Percentiles rank a stretch among this genome's conserved stretches.
Evolutionary conservation across 2,329 filamentous ascomycete species (phyloP).

Genomic region (Bretziella fagacearum): DNA sequence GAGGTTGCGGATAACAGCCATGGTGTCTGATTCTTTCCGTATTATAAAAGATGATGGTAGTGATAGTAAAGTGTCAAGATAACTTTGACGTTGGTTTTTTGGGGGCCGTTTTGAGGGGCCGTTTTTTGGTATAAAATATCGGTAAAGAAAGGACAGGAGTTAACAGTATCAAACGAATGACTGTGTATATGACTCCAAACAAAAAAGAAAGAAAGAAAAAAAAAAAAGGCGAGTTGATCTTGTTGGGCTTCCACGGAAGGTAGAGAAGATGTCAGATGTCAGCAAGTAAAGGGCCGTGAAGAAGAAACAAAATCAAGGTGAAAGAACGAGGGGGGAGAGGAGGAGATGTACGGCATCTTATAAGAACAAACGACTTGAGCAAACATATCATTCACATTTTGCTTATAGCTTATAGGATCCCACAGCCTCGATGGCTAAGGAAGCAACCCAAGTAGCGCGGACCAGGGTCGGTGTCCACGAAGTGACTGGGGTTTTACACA

Average conservation of each 20-base stretch:
- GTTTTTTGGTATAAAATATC: neutral
- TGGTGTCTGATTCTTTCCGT: neutral
- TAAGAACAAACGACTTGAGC: too few species aligned
- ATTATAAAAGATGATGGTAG: neutral
- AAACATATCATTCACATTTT: too few species aligned
- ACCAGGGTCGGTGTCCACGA: neutral
- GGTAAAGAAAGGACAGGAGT: constrained; percentile 1
- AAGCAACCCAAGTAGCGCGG: neutral
- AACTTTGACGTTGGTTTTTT: too few species aligned
- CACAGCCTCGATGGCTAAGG: neutral
- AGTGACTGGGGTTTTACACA: neutral
- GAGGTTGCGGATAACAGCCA: constrained; percentile 11
- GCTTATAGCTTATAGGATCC: neutral
- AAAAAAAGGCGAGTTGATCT: neutral
- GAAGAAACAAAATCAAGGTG: too few species aligned
- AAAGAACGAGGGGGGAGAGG: too few species aligned
- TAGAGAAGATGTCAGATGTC: too few species aligned
- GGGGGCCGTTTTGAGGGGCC: too few species aligned
- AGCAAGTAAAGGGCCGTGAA: too few species aligned
- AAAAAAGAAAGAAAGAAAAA: neutral
- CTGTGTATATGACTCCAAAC: neutral
- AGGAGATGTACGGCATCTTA: too few species aligned
- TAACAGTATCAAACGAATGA: neutral
- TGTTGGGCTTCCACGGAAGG: neutral
- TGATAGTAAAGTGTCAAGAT: neutral